phyloP scores from a whole-genome alignment of 495 filamentous ascomycete species.

The Annulohypoxylon bovei region DNA sequence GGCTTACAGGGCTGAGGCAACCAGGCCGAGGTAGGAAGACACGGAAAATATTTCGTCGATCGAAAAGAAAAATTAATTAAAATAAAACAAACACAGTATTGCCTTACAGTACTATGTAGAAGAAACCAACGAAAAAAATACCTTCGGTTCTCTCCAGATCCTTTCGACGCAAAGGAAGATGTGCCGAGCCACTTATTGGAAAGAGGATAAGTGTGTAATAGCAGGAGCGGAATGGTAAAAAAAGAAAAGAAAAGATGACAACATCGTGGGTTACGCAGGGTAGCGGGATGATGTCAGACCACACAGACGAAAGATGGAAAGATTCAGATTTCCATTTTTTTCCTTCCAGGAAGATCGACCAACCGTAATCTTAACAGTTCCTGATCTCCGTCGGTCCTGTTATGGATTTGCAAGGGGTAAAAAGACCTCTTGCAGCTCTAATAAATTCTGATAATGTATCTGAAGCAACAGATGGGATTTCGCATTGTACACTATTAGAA shows the following conservation, averaged over 20 bases:
- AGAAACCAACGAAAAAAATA: background rate
- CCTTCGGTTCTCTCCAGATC: background rate
- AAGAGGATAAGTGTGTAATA: background rate
- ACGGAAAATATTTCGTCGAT: slow-evolving; percentile 11
- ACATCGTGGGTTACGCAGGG: slow-evolving; percentile 42
- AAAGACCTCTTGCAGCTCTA: no score
- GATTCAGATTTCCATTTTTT: slow-evolving; percentile 23
- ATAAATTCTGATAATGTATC: background rate
- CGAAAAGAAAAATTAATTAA: background rate
- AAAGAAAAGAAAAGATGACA: slow-evolving; percentile 35
- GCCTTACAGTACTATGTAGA: background rate
- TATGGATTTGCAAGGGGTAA: slow-evolving; percentile 34
- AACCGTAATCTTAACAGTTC: slow-evolving; percentile 38
- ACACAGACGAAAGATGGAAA: slow-evolving; percentile 19
- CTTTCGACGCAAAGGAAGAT: background rate
- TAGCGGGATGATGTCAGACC: slow-evolving; percentile 44
- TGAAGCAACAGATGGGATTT: background rate
- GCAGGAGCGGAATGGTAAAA: slow-evolving; percentile 3
- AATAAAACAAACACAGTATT: background rate
- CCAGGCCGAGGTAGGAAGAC: slow-evolving; percentile 1
- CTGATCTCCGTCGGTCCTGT: slow-evolving; percentile 35
- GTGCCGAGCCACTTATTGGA: slow-evolving; percentile 2
- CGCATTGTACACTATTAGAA: background rate
- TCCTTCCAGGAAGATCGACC: slow-evolving; percentile 38
- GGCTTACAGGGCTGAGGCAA: slow-evolving; percentile 12